These are phyloP conservation scores for Lumnitzera littorea DNA, from an alignment of 345 rosid genomes.

Conservation along the genomic window DNA sequence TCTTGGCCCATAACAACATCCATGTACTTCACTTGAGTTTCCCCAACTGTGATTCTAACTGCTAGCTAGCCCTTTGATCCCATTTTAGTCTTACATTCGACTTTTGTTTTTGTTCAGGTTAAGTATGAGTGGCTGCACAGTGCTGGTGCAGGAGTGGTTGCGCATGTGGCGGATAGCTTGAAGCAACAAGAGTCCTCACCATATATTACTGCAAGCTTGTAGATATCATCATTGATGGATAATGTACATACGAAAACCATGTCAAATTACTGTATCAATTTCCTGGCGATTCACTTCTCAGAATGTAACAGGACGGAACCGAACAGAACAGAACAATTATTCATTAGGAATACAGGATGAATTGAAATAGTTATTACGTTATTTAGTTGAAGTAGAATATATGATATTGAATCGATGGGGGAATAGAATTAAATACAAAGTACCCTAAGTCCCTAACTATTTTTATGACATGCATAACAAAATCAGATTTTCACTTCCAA, in stretches of 20 bases:
- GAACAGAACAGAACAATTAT: too few species aligned
- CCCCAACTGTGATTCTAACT: not conserved
- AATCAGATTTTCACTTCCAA: too few species aligned
- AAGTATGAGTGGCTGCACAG: conserved; percentile 77
- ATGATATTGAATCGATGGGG: too few species aligned
- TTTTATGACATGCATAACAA: too few species aligned
- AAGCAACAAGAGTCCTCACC: conserved; percentile 67
- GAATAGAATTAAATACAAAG: too few species aligned
- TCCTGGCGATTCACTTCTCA: too few species aligned
- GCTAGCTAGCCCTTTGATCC: not conserved
- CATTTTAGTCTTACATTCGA: not conserved
- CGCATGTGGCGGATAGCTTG: conserved; percentile 90
- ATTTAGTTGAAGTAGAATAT: too few species aligned
- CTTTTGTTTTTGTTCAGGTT: conserved; percentile 37
- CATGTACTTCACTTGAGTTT: conserved; percentile 32
- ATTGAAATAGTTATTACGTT: too few species aligned
- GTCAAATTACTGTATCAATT: not conserved
- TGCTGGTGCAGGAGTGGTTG: conserved; percentile 87
- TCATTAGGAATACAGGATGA: too few species aligned
- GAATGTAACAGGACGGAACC: too few species aligned
- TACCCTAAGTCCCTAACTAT: too few species aligned
- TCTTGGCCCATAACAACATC: conserved; percentile 91
- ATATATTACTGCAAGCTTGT: conserved; percentile 55
- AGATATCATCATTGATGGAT: not conserved
- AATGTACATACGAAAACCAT: not conserved